Evolutionary conservation across 2,329 filamentous ascomycete genomes (phyloP), one percentile per base, ranked within the genome.

Genomic region (Emergomyces orientalis): DNA sequence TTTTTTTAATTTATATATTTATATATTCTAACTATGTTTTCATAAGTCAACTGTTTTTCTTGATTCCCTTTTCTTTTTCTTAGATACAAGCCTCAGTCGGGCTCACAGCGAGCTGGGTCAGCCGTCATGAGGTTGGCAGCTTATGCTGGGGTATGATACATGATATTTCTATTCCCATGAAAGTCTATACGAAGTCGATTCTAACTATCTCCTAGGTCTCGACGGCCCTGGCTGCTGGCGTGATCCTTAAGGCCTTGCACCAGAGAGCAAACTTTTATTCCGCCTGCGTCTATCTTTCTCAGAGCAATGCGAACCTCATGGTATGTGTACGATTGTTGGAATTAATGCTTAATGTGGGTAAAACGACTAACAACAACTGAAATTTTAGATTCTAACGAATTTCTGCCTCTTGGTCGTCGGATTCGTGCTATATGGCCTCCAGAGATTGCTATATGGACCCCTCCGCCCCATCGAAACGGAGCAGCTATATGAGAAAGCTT

Each of bases 251-350:
- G 73, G 93, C 94, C 65, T 93, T 97, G 77, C 89, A 94, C 73
- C 90, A 97, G 78, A 86, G 94, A 67, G 88, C 94, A 67, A 99
- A 99, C 78, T 99, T 97, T 82, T 99, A 99, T 79, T 95, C 93
- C 62, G 92, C 94, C 68, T 94, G 91, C 78, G 94, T 99, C 58
- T 96, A 97, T 77, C 86, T 99, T 59, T 90, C 92, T 49, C 93
- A 97, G 77, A 97, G 91, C 77, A 97, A 94, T 79, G 88, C 95
- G 70, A 97, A 93, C 74, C 81, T 97, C 61, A 89, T 97, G 85
- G 90, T 94, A 76, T 47, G 56, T 59, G 41, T 27, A 34, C 17
- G 41, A 14, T 32, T 22, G 56, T 37, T 37, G 37, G 32, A 41
- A n/a, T 19, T 6, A 52, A 39, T n/a, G 32, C 17, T 14, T 30